Evolutionary conservation across 495 filamentous ascomycete genomes (phyloP).

Genomic region (Annulohypoxylon maeteangense): DNA sequence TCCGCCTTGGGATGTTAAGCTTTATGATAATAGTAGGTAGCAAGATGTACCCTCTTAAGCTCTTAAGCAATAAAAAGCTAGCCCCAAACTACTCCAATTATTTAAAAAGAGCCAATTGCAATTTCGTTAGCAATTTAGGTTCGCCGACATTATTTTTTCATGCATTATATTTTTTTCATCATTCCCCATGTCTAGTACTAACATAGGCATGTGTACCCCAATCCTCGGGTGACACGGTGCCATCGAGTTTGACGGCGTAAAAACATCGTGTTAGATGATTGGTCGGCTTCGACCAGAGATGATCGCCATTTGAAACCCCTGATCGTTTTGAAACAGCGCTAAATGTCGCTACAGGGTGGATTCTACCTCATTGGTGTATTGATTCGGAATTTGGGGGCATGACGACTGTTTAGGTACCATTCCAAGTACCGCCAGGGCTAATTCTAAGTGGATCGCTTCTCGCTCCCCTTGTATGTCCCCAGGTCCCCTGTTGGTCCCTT

Average conservation of each 20-base stretch:
- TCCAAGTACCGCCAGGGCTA: no score
- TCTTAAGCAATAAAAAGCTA: background rate
- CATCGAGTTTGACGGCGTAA: constrained; percentile 18
- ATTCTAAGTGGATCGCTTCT: background rate
- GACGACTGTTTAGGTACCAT: background rate
- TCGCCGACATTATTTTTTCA: constrained; percentile 12
- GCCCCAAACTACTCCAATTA: background rate
- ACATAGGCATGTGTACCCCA: constrained; percentile 10
- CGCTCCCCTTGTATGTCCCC: background rate
- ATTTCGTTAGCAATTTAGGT: constrained; percentile 7
- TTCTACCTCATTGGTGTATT: constrained; percentile 27
- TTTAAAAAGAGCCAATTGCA: constrained; percentile 4
- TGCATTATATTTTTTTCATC: background rate
- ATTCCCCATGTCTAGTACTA: constrained; percentile 15
- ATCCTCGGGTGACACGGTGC: constrained; percentile 41
- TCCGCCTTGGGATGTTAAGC: constrained; percentile 18
- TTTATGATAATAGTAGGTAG: background rate
- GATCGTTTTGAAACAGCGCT: constrained; percentile 39
- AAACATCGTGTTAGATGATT: constrained; percentile 31
- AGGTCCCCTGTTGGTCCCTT: constrained; percentile 6
- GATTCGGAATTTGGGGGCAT: constrained; percentile 14
- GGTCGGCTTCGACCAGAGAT: constrained; percentile 25
- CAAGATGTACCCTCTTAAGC: constrained; percentile 17
- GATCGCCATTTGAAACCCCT: constrained; percentile 42
- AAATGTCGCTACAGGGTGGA: constrained; percentile 21